These are phyloP conservation scores for Sanghuangporus sanghuang DNA, from an alignment of 1,284 basidiomycete genomes.

Conservation along the genomic window DNA sequence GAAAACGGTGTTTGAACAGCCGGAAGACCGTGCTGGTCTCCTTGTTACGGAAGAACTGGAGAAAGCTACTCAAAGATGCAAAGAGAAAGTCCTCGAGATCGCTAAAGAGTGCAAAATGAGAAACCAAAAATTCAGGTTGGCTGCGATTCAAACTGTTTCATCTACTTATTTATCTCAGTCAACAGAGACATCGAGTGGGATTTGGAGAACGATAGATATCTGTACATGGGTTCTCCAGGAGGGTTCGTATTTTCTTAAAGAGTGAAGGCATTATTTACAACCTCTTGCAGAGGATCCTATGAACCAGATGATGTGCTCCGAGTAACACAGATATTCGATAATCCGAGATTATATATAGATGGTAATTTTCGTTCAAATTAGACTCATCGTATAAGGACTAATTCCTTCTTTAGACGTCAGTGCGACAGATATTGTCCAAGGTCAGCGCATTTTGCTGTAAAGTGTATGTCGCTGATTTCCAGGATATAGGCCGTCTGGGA, in stretches of 20 bases:
- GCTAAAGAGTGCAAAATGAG: conserved; percentile 32
- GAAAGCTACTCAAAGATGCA: conserved; percentile 35
- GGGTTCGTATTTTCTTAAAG: not conserved
- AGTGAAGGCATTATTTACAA: not conserved
- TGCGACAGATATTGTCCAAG: conserved; percentile 37
- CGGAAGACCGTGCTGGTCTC: conserved; percentile 14
- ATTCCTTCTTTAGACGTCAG: conserved; percentile 26
- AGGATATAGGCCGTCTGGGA: conserved; percentile 24
- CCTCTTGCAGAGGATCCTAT: conserved; percentile 19
- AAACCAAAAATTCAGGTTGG: conserved; percentile 32
- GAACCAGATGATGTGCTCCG: conserved; percentile 37
- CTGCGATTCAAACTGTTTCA: conserved; percentile 23
- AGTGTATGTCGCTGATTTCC: not conserved
- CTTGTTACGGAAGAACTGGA: conserved; percentile 36
- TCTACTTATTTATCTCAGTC: conserved; percentile 19
- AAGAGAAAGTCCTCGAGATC: conserved; percentile 33
- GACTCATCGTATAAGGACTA: not conserved
- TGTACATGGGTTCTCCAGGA: not conserved
- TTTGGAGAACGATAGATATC: conserved; percentile 45
- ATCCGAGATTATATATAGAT: conserved; percentile 39
- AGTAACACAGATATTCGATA: conserved; percentile 40
- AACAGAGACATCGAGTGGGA: conserved; percentile 30
- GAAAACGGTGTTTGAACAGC: conserved; percentile 14
- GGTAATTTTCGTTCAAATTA: conserved; percentile 24
- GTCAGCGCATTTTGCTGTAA: conserved; percentile 15